Evolutionary conservation across 1,284 basidiomycete species (phyloP).

Genomic region (Rhodotorula mucilaginosa): DNA sequence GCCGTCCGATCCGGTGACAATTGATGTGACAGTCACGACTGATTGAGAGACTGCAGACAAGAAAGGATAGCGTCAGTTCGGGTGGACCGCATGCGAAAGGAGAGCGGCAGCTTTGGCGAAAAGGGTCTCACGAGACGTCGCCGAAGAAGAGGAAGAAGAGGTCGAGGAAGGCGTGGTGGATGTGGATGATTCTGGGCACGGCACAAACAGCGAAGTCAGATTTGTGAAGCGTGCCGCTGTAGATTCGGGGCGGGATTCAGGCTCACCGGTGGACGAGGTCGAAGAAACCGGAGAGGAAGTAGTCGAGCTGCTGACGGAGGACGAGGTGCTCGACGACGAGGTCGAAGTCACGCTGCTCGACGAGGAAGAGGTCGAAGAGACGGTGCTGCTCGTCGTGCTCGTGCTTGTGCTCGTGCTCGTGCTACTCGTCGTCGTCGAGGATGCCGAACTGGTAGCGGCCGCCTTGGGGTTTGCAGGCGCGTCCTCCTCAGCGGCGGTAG

Average conservation of each 20-base stretch:
- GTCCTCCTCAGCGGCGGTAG: background rate
- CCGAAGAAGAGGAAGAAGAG: constrained; percentile 4
- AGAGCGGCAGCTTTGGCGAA: background rate
- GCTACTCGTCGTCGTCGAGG: background rate
- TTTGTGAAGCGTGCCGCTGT: background rate
- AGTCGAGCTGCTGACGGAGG: background rate
- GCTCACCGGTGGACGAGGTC: background rate
- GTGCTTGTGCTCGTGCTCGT: background rate
- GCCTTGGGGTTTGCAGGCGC: background rate
- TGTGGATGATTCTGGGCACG: background rate
- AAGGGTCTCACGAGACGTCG: background rate
- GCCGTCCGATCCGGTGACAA: constrained; percentile 35
- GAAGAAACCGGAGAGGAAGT: background rate
- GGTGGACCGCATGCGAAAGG: background rate
- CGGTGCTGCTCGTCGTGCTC: background rate
- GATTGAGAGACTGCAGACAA: background rate
- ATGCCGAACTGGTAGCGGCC: background rate
- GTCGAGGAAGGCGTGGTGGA: background rate
- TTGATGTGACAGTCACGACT: constrained; percentile 39
- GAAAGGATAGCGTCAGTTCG: accelerated
- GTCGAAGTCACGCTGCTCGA: background rate
- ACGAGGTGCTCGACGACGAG: background rate
- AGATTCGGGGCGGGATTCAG: too few species aligned
- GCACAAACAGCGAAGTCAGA: background rate
- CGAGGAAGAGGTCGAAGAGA: background rate